These are phyloP conservation scores for Aspergillus sp. DNA, from an alignment of 2,329 filamentous ascomycete genomes.

Conservation along the genomic window DNA sequence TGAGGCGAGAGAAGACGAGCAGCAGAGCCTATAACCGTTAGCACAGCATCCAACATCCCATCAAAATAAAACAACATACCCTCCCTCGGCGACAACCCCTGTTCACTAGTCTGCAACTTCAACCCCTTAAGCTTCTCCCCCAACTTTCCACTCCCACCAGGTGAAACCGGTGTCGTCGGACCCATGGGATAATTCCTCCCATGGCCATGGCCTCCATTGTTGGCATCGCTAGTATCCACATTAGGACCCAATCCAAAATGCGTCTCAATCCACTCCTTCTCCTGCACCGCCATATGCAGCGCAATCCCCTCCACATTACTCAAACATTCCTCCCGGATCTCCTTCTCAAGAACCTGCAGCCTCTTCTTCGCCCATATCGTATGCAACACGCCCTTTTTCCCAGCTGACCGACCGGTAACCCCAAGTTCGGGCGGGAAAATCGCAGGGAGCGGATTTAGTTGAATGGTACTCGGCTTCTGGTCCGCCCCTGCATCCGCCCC, in stretches of 20 bases:
- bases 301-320: conserved; percentile 75
- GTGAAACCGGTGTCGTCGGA: conserved; percentile 54
- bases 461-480: conserved; percentile 39
- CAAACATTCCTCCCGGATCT: conserved; percentile 67
- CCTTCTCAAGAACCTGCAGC: conserved; percentile 64
- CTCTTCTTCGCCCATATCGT: conserved; percentile 86
- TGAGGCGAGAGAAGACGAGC: conserved; percentile 54
- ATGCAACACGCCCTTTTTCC: conserved; percentile 75
- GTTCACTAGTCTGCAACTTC: conserved; percentile 66
- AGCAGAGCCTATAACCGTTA: too few species aligned
- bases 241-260: conserved; percentile 62
- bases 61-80: conserved; percentile 23
- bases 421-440: conserved; percentile 76
- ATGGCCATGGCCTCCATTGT: conserved; percentile 16
- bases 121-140: conserved; percentile 74
- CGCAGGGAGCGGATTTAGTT: conserved; percentile 74
- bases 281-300: conserved; percentile 73
- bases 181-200: conserved; percentile 27
- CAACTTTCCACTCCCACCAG: conserved; percentile 57
- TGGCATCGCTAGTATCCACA: conserved; percentile 20
- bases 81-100: conserved; percentile 51
- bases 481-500: background rate
- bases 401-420: conserved; percentile 57
- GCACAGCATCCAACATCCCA: background rate
- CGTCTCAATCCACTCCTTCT: conserved; percentile 76